Evolutionary conservation across 768 basidiomycete genomes (phyloP).

Genomic region (Auriscalpium microsporum): DNA sequence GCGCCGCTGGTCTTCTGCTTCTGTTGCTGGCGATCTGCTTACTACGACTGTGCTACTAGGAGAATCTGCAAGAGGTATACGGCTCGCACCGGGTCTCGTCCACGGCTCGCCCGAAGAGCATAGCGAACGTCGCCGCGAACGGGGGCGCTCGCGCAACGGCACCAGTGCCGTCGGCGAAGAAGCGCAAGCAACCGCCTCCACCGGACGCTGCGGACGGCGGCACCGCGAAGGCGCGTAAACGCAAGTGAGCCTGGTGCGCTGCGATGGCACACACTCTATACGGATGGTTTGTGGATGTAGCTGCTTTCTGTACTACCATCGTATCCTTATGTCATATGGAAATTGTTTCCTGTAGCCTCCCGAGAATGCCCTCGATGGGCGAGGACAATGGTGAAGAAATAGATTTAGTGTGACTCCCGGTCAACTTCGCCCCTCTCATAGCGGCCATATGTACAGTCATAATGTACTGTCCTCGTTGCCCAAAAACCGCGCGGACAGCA

Average conservation of each 20-base stretch:
- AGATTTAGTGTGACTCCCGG: no score
- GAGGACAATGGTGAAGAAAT: no score
- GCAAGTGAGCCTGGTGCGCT: background rate
- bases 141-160: constrained; percentile 1
- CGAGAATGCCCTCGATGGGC: no score
- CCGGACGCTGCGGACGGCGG: background rate
- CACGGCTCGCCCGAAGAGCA: constrained; percentile 2
- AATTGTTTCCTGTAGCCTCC: no score
- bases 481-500: no score
- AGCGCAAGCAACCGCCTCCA: background rate
- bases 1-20: background rate
- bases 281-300: no score
- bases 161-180: background rate
- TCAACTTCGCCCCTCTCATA: no score
- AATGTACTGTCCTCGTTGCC: no score
- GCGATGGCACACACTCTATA: no score
- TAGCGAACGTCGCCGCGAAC: constrained; percentile 2
- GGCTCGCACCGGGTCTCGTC: constrained; percentile 18
- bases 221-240: background rate
- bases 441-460: no score
- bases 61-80: constrained; percentile 31
- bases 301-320: no score
- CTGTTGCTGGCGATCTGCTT: background rate
- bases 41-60: constrained; percentile 20
- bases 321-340: no score